Evolutionary conservation across 257 asterid species (phyloP), one percentile per base, ranked within the genome.

Genomic region (Fraxinus americana): DNA sequence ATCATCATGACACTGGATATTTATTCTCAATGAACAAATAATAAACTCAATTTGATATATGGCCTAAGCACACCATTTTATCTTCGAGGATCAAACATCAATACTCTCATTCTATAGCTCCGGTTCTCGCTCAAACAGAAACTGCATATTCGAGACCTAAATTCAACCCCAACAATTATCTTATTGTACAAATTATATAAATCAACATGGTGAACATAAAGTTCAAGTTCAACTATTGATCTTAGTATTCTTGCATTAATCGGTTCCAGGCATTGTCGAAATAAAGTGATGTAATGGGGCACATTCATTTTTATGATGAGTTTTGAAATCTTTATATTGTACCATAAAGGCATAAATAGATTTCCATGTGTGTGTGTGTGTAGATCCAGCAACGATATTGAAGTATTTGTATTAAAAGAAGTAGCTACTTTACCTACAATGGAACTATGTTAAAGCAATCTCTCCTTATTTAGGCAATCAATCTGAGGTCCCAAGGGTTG

Each of bases 391-490:
- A 61, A 61, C 5, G 5, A 25, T 21, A 57, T 57, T 61, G 35
- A 73, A 32, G 11, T 57, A 17, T 17, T 80, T 21, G 21, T 29
- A 32, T 34, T 29, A 72, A 43, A 41, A 30, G 39, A 14, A 72
- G 36, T 23, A 16, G 75, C 25, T 72, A 79, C 9, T 27, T 38
- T 87, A 94, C 99, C 98, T 95, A 98, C 82, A 95, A 87, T 13
- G 99, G 99, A 61, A 95, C 90, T 84, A 95, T 80, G 85, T 95
- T 93, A 76, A 95, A 25, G 27, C 27, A 25, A 25, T 25, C 27
- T 25, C 27, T 25, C 27, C 27, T 25, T 25, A 25, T 25, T 25
- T 25, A 25, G 27, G 27, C 27, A 25, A 25, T 35, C 0, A 35
- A 4, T 35, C 38, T 35, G 38, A 35, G 38, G 38, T 35, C 38